phyloP scores from a whole-genome alignment of 1,284 basidiomycete genomes.

The Apiotrichum veenhuisii region DNA sequence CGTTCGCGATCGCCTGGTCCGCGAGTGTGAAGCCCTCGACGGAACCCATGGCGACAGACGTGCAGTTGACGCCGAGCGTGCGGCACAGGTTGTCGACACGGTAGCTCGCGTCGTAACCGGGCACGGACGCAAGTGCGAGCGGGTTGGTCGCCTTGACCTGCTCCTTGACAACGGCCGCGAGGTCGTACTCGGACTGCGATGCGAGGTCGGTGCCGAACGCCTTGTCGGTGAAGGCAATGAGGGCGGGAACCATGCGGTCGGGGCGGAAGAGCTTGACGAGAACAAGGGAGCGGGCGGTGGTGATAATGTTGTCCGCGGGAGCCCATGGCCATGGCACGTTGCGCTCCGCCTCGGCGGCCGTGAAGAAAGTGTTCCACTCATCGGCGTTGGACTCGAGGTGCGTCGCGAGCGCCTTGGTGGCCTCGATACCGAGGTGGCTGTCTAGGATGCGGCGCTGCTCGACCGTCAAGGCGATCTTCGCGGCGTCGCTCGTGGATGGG shows the following conservation, averaged over 20 bases:
- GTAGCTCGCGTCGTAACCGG: constrained; percentile 96
- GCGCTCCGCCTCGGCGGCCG: constrained; percentile 66
- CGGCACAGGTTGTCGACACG: constrained; percentile 84
- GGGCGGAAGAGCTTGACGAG: constrained; percentile 45
- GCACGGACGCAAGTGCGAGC: constrained; percentile 83
- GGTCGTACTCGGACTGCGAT: constrained; percentile 52
- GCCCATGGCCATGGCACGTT: constrained; percentile 72
- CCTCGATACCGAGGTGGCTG: constrained; percentile 27
- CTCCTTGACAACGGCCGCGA: constrained; percentile 68
- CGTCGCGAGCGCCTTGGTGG: constrained; percentile 65
- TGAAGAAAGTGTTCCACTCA: constrained; percentile 74
- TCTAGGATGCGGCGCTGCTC: constrained; percentile 36
- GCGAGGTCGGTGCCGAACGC: constrained; percentile 42
- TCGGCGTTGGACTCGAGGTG: constrained; percentile 64
- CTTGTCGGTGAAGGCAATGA: constrained; percentile 33
- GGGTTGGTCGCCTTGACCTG: constrained; percentile 78
- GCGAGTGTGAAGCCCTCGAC: constrained; percentile 92
- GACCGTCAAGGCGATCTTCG: constrained; percentile 17
- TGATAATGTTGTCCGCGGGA: constrained; percentile 23
- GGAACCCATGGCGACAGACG: constrained; percentile 95
- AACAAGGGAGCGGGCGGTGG: constrained; percentile 32
- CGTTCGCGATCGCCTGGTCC: constrained; percentile 86
- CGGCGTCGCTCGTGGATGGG: constrained; percentile 33
- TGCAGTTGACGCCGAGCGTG: constrained; percentile 67
- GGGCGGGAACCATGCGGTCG: constrained; percentile 37